A percentile compares a stretch with the other conserved stretches of the same genome.
Conservation (phyloP, 2,329 filamentous ascomycete genomes). For the Keithomyces neogunnii region DNA sequence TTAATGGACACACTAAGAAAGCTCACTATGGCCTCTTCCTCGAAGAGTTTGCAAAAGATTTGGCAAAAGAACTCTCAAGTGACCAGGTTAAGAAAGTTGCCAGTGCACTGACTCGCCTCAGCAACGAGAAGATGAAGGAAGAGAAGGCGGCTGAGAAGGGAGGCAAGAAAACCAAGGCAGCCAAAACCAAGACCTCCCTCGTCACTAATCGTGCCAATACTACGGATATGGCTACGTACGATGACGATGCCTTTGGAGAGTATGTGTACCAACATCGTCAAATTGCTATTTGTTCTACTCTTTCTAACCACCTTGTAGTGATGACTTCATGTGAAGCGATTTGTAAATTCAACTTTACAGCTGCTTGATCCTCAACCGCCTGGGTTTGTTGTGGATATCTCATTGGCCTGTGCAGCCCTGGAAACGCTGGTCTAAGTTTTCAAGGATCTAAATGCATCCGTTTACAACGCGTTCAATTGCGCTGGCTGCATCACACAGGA, state of each 20-base stretch:
- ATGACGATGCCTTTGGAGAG: slow-evolving; percentile 75
- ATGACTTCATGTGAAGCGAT: slow-evolving; percentile 61
- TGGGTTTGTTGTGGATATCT: background rate
- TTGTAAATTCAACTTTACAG: background rate
- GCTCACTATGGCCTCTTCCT: slow-evolving; percentile 84
- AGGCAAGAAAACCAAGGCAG: slow-evolving; percentile 93
- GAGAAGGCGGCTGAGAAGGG: slow-evolving; percentile 92
- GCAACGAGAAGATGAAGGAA: slow-evolving; percentile 98
- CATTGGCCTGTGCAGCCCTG: background rate
- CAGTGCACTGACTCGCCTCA: slow-evolving; percentile 75
- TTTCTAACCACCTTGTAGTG: slow-evolving; percentile 31
- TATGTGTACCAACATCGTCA: slow-evolving; percentile 38
- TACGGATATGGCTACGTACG: slow-evolving; percentile 70
- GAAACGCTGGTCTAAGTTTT: background rate
- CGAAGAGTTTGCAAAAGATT: slow-evolving; percentile 81
- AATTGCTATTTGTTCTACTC: background rate
- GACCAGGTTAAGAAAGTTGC: slow-evolving; percentile 96
- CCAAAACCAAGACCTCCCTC: slow-evolving; percentile 86
- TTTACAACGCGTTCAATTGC: background rate
- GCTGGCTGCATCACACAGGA: background rate
- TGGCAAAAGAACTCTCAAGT: slow-evolving; percentile 79
- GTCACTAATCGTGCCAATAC: slow-evolving; percentile 54
- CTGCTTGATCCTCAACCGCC: background rate
- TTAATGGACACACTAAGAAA: slow-evolving; percentile 72
- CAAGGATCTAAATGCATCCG: background rate